phyloP scores from a whole-genome alignment of 2,329 filamentous ascomycete genomes.

The Xylaria sp. region DNA sequence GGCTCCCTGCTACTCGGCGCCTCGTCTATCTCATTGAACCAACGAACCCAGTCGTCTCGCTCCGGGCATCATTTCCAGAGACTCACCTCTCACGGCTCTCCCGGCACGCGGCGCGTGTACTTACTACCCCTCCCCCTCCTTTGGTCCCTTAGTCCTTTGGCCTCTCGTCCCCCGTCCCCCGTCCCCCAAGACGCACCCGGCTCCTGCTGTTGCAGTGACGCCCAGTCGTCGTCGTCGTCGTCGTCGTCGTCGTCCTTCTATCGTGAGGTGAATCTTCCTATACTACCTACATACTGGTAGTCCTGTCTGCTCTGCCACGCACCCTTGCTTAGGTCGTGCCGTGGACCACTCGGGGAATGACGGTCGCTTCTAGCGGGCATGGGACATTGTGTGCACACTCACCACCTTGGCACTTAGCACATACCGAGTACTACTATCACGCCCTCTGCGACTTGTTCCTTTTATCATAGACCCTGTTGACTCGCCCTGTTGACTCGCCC shows the following conservation, averaged over 20 bases:
- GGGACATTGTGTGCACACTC: constrained; percentile 29
- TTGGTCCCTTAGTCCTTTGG: background rate
- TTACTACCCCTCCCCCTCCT: background rate
- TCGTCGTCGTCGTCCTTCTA: background rate
- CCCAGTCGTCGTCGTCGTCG: background rate
- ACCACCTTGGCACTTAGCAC: background rate
- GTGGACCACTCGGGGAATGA: constrained; percentile 46
- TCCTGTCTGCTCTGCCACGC: constrained; percentile 26
- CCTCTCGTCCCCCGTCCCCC: background rate
- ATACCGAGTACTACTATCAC: constrained; percentile 22
- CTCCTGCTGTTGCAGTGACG: constrained; percentile 9
- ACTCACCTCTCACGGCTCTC: constrained; percentile 31
- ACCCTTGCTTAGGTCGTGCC: constrained; percentile 37
- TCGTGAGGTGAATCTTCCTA: constrained; percentile 26
- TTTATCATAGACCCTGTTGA: background rate
- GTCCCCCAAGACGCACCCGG: constrained; percentile 4
- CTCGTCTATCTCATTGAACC: constrained; percentile 24
- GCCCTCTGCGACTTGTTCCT: constrained; percentile 27
- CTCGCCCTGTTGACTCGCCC: constrained; percentile 17
- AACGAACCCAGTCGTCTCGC: background rate
- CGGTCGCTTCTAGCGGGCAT: constrained; percentile 39
- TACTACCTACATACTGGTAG: background rate
- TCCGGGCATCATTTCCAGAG: constrained; percentile 30
- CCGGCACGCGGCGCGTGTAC: background rate
- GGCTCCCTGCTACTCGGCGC: constrained; percentile 38